Evolutionary conservation across 768 basidiomycete genomes (phyloP), one percentile per base, ranked within the genome.

Genomic region (Hirschioporus abietinus): DNA sequence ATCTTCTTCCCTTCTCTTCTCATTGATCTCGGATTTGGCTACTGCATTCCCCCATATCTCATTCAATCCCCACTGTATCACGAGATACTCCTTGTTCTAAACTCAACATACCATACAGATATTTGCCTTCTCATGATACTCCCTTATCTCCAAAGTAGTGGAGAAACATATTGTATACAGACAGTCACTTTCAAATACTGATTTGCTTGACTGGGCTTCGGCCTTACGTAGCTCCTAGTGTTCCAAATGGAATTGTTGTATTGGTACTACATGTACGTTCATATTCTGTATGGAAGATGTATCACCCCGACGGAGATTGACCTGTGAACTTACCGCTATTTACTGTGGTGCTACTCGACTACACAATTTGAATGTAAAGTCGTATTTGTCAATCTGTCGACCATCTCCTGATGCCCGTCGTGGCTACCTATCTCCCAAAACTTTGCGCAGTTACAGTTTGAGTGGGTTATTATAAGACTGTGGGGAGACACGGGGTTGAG

Each of bases 41-140:
- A 20, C 42, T 52, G 42, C 42, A 52, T 52, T 52, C 42, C 42
- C 20, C 42, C 12, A 52, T 52, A 52, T 52, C 42, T 52, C 42
- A 52, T 52, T 52, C 42, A 52, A 52, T 52, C 42, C 42, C 42
- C 42, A 52, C 42, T 52, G 42, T 52, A 52, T 52, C 42, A 52
- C 42, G 42, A 52, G 42, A 52, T 52, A 52, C 42, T 52, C 12
- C 42, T 52, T 52, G 42, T 52, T 52, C 20, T 52, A 52, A 5
- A 52, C 42, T 5, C 42, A 3, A 52, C 42, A 52, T 52, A 52
- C 42, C 42, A 52, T 52, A 52, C 6, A 52, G 42, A 52, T 30
- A 30, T 8, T 30, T 30, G 8, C 8, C 30, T 30, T 30, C 42
- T 15, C 42, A 3, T 52, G 42, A 6, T 52, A 52, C 20, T 20